These are phyloP conservation scores for Phytophthora pseudosyringae DNA, from an alignment of 352 stramenopile genomes.

Conservation along the genomic window DNA sequence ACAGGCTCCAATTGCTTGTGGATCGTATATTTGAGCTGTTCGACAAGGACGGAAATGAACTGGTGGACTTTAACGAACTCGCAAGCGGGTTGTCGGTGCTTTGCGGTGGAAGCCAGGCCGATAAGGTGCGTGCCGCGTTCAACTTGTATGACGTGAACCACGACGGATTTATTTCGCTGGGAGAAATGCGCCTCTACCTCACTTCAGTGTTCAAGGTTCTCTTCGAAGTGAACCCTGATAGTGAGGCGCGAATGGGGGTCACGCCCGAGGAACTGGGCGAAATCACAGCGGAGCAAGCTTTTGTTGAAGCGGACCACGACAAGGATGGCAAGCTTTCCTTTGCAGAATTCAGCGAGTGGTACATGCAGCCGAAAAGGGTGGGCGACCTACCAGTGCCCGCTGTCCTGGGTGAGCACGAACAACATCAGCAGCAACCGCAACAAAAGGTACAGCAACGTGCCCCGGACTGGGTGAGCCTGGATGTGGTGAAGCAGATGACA, in stretches of 20 bases:
- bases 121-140: constrained; percentile 87
- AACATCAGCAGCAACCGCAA: constrained; percentile 21
- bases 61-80: constrained; percentile 86
- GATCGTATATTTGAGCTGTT: constrained; percentile 86
- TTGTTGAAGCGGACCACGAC: constrained; percentile 79
- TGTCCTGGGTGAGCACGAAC: constrained; percentile 27
- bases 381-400: constrained; percentile 24
- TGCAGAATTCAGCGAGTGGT: constrained; percentile 86
- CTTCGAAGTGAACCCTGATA: constrained; percentile 82
- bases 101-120: constrained; percentile 66
- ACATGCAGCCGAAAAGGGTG: constrained; percentile 53
- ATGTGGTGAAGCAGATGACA: constrained; percentile 87
- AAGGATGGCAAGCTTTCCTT: constrained; percentile 85
- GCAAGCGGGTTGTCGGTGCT: constrained; percentile 81
- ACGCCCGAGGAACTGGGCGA: constrained; percentile 72
- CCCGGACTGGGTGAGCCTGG: constrained; percentile 69
- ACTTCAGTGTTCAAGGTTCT: constrained; percentile 89
- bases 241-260: constrained; percentile 61
- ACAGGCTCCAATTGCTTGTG: constrained; percentile 66
- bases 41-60: constrained; percentile 80
- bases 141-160: constrained; percentile 90
- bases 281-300: constrained; percentile 84
- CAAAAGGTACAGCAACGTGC: constrained; percentile 30
- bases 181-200: constrained; percentile 86
- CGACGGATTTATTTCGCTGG: constrained; percentile 85